Evolutionary conservation across 306 rosid genomes (phyloP).

Genomic region (Astragalus membranaceus): DNA sequence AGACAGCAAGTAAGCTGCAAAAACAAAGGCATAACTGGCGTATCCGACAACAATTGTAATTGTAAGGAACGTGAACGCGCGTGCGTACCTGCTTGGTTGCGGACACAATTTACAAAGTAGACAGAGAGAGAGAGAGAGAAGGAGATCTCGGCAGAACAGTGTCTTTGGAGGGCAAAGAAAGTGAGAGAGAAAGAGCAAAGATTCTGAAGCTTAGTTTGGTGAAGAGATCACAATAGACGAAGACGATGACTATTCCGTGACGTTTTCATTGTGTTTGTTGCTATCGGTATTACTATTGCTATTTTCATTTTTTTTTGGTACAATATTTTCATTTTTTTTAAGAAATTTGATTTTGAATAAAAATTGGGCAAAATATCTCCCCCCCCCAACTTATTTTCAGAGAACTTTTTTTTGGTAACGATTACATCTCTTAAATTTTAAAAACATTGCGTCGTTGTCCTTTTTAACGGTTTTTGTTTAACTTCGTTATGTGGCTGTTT

Average conservation of each 20-base stretch:
- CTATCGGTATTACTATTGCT: no score
- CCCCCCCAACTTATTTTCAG: no score
- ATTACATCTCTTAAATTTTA: no score
- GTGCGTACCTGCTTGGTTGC: conserved; percentile 35
- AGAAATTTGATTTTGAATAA: no score
- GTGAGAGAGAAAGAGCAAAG: conserved; percentile 29
- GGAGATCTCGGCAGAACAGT: not conserved
- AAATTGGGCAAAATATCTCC: no score
- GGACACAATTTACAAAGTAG: conserved; percentile 23
- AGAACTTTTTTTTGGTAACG: no score
- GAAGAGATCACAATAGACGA: not conserved
- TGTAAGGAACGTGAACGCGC: not conserved
- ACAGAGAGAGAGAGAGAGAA: conserved; percentile 20
- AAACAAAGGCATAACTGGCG: conserved; percentile 2
- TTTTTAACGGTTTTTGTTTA: no score
- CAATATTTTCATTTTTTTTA: no score
- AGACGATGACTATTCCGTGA: conserved; percentile 17
- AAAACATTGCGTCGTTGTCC: no score
- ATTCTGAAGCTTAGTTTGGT: conserved; percentile 5
- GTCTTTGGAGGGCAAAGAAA: conserved; percentile 1
- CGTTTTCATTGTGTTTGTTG: not conserved
- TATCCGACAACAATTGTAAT: not conserved
- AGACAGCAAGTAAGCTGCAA: conserved; percentile 14
- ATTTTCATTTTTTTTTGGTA: no score
- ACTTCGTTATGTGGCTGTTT: no score